Percentiles rank a stretch among this genome's conserved stretches.
Conservation (phyloP, 768 basidiomycete species). For the Mycena chlorophos region DNA sequence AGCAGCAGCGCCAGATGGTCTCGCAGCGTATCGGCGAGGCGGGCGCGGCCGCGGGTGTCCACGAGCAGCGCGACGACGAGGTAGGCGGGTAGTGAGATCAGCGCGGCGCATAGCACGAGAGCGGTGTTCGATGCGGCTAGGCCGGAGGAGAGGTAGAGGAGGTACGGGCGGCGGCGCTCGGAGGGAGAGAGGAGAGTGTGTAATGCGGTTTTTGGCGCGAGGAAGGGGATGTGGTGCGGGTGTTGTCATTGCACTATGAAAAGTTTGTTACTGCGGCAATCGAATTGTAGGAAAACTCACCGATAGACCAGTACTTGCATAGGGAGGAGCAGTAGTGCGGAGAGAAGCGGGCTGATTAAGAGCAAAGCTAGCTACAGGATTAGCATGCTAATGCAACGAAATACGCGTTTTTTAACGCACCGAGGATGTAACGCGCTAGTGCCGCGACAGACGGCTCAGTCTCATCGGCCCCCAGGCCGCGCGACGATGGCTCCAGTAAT, state of each 20-base stretch:
- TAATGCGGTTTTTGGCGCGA: not conserved
- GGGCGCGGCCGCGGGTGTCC: not conserved
- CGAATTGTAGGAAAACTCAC: not conserved
- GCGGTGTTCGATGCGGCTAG: not conserved
- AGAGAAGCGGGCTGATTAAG: not conserved
- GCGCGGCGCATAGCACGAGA: not conserved
- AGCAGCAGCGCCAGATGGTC: not conserved
- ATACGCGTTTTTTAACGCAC: not conserved
- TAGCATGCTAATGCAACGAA: too few relatives aligned
- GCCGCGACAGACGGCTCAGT: not conserved
- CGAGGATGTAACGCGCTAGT: not conserved
- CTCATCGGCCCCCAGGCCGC: not conserved
- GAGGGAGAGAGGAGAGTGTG: not conserved
- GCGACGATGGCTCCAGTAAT: not conserved
- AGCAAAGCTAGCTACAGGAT: not conserved
- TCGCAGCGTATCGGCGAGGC: not conserved
- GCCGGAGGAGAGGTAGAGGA: conserved; percentile 2
- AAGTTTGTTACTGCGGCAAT: not conserved
- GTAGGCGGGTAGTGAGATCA: not conserved
- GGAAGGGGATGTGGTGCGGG: not conserved
- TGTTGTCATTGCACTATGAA: not conserved
- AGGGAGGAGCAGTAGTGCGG: not conserved
- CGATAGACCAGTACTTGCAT: not conserved
- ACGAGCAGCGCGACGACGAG: not conserved
- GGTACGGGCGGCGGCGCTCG: not conserved